A percentile compares a stretch with the other conserved stretches of the same genome.
Conservation (phyloP, 2,329 filamentous ascomycete genomes). For the Nothophaeocryptopus gaeumannii region DNA sequence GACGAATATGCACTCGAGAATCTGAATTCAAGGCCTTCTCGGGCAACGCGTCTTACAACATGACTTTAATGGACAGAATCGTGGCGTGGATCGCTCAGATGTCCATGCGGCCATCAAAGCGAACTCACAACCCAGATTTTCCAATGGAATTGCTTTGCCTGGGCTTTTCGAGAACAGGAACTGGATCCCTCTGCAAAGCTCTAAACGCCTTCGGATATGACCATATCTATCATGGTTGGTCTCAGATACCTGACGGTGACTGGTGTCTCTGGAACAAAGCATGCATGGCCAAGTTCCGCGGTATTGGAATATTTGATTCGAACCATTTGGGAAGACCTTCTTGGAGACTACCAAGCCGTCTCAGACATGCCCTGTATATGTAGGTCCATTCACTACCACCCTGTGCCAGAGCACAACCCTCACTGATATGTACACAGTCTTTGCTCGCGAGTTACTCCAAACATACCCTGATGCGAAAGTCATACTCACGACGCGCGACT, state of each 20-base stretch:
- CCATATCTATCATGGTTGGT: background rate
- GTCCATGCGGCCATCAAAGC: no score
- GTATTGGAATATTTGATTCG: background rate
- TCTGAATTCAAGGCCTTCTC: no score
- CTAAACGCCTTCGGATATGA: background rate
- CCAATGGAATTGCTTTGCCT: slow-evolving; percentile 3
- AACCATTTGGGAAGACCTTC: slow-evolving; percentile 1
- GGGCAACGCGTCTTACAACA: no score
- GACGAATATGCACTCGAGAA: no score
- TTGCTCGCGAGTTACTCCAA: background rate
- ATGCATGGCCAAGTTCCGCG: slow-evolving; percentile 2
- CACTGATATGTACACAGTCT: background rate
- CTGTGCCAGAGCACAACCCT: no score
- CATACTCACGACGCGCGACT: slow-evolving; percentile 33
- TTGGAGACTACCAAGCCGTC: slow-evolving; percentile 1
- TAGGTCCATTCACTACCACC: no score
- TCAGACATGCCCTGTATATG: slow-evolving; percentile 4
- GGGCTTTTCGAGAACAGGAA: slow-evolving; percentile 1
- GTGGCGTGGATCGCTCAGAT: no score
- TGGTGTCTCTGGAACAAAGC: slow-evolving; percentile 3
- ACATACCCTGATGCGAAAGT: slow-evolving; percentile 40
- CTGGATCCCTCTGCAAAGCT: slow-evolving; percentile 1
- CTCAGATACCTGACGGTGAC: background rate
- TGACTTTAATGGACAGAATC: no score
- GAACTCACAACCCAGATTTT: no score